Evolutionary conservation across 1,139 yeast species (phyloP).

Genomic region (Geotrichum phurueaensis): DNA sequence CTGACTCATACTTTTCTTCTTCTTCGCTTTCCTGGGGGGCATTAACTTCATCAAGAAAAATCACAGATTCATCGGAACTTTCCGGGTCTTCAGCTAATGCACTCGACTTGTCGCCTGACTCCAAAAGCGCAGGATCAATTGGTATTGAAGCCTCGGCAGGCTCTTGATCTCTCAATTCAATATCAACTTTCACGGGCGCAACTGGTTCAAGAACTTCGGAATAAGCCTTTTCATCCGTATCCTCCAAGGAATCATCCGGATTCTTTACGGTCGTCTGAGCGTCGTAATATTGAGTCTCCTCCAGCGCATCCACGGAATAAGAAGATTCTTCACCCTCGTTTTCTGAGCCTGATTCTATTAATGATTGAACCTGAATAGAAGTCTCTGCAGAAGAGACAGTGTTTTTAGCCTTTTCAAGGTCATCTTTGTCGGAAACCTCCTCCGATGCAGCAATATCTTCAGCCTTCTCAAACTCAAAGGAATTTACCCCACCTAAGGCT

Average conservation of each 20-base stretch:
- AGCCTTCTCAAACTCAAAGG: background rate
- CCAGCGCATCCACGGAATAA: background rate
- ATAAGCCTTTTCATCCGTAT: constrained; percentile 12
- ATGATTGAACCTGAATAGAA: background rate
- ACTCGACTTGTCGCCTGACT: background rate
- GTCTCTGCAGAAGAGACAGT: background rate
- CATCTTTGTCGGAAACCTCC: background rate
- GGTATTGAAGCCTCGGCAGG: background rate
- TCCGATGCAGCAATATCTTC: background rate
- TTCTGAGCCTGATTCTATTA: background rate
- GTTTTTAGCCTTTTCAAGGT: background rate
- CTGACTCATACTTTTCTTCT: constrained; percentile 20
- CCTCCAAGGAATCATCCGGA: background rate
- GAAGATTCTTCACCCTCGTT: background rate
- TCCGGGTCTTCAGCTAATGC: background rate
- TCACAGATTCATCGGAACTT: background rate
- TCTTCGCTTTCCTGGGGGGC: constrained; percentile 12
- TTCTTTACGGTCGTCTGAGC: background rate
- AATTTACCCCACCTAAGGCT: background rate
- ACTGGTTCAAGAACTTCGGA: constrained; percentile 7
- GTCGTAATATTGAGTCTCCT: background rate
- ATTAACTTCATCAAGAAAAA: background rate
- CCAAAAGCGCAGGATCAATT: constrained; percentile 4
- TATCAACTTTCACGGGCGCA: background rate
- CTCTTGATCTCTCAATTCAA: background rate